Base-by-base conservation (phyloP, 2,329 filamentous ascomycete species). In the Talaromyces islandicus region DNA sequence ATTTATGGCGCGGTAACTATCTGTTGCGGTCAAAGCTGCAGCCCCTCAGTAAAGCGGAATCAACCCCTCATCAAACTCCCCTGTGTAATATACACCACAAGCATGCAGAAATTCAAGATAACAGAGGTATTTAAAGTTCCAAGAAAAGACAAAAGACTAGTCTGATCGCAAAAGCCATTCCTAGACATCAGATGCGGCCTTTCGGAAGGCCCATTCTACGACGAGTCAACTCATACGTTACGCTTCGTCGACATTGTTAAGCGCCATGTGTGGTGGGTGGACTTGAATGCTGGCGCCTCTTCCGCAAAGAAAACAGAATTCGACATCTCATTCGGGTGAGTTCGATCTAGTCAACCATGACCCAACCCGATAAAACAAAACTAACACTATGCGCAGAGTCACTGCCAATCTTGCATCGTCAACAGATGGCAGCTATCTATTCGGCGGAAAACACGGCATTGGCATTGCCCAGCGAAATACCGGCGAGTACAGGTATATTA, bases 381-480 rank as follows among this genome's bases (percentile, higher is more conserved):
- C 27, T 56, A 10, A 29, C 50, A 53, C 2, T 9, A 14, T 7
- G 11, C 27, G 24, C 12, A 62, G 80, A 10, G 86, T 89, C 35
- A 95, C 91, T 25, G 88, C 88, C 52, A 87, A 95, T 73, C 90
- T 95, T 57, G 81, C 84, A 63, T 82, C 81, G 64, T 83, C 86
- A 63, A 85, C 68, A 35, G 76, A 88, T 32, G 43, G 43, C 48
- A 83, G 85, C 68, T 87, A 94, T 71, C 77, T 90, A 59, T 82
- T 92, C 65, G 91, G 87, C 53, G 84, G 88, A 70, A 94, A 95
- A 77, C 83, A 86, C 70, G 90, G 90, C 59, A 82, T 89, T 64
- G 91, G 89, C n/a, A 58, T 60, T 27, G 51, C 60, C 27, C 58
- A 53, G 24, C 56, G 52, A 30, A 27, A 54, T 12, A 54, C 54